These are phyloP conservation scores for Glaciozyma martinii DNA, from an alignment of 768 basidiomycete genomes.

Conservation along the genomic window DNA sequence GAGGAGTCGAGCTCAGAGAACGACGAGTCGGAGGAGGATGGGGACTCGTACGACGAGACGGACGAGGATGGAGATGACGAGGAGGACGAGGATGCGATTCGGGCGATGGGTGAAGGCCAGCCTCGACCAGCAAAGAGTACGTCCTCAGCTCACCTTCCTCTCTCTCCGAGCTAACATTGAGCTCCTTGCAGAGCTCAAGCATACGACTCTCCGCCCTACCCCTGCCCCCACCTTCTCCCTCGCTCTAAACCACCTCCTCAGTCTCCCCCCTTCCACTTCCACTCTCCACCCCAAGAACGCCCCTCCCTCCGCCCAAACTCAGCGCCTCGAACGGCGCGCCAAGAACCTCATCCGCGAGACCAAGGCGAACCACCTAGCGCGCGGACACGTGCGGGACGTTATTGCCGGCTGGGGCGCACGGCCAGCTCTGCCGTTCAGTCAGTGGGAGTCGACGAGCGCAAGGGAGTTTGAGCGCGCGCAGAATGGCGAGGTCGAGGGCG, in stretches of 20 bases:
- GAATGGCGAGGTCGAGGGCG: constrained; percentile 8
- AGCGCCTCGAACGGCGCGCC: constrained; percentile 31
- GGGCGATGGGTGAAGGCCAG: constrained; percentile 22
- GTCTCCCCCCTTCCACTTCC: constrained; percentile 23
- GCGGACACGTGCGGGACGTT: constrained; percentile 35
- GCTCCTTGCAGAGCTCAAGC: constrained; percentile 22
- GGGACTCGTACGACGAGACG: constrained; percentile 4
- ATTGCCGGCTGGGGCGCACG: constrained; percentile 35
- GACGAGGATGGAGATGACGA: constrained; percentile 13
- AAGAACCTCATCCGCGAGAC: constrained; percentile 28
- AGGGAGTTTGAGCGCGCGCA: constrained; percentile 18
- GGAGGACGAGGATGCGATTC: constrained; percentile 28
- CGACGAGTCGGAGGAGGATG: constrained; percentile 14
- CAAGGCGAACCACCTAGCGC: constrained; percentile 30
- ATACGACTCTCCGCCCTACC: constrained; percentile 29
- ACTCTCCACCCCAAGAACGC: constrained; percentile 23
- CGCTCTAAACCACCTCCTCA: constrained; percentile 31
- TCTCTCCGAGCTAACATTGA: not conserved
- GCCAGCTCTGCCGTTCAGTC: constrained; percentile 30
- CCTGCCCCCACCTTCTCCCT: constrained; percentile 23
- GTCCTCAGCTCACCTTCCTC: not conserved
- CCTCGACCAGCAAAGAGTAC: constrained; percentile 28
- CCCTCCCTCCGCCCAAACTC: constrained; percentile 24
- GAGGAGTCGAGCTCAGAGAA: not conserved
- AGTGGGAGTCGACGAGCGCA: constrained; percentile 30